Evolutionary conservation across 306 rosid genomes (phyloP).

Genomic region (Elaeagnus macrophylla): DNA sequence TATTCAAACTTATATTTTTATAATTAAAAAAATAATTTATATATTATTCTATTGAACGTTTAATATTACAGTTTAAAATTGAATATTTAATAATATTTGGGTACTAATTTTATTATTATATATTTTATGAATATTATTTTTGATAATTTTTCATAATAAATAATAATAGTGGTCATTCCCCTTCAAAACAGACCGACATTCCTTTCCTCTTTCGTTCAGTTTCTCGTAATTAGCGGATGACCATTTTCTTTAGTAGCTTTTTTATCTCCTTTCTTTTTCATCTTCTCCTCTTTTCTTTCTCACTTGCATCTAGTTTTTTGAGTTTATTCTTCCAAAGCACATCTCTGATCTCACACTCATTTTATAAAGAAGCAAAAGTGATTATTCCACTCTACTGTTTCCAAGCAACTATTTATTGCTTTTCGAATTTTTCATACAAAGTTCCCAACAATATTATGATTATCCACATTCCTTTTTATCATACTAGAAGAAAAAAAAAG

Average conservation of each 20-base stretch:
- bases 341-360: background rate
- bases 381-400: conserved; percentile 52
- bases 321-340: conserved; percentile 40
- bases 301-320: conserved; percentile 20
- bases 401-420: conserved; percentile 26
- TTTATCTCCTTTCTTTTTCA: conserved; percentile 24
- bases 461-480: conserved; percentile 38
- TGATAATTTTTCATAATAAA: too few relatives aligned
- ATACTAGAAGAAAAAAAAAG: conserved; percentile 17
- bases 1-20: too few relatives aligned
- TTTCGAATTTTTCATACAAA: conserved; percentile 16
- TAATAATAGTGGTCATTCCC: too few relatives aligned
- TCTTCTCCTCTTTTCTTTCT: conserved; percentile 15
- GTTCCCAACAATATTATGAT: conserved; percentile 34
- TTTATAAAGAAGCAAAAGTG: conserved; percentile 29
- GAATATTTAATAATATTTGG: too few relatives aligned
- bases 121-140: too few relatives aligned
- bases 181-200: conserved; percentile 55
- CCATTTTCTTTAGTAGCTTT: conserved; percentile 26
- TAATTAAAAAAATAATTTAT: too few relatives aligned
- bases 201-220: conserved; percentile 22
- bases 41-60: too few relatives aligned
- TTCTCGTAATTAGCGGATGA: conserved; percentile 37
- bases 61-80: too few relatives aligned
- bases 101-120: too few relatives aligned